phyloP scores from a whole-genome alignment of 2,329 filamentous ascomycete genomes.

The Nemania bipapillata region DNA sequence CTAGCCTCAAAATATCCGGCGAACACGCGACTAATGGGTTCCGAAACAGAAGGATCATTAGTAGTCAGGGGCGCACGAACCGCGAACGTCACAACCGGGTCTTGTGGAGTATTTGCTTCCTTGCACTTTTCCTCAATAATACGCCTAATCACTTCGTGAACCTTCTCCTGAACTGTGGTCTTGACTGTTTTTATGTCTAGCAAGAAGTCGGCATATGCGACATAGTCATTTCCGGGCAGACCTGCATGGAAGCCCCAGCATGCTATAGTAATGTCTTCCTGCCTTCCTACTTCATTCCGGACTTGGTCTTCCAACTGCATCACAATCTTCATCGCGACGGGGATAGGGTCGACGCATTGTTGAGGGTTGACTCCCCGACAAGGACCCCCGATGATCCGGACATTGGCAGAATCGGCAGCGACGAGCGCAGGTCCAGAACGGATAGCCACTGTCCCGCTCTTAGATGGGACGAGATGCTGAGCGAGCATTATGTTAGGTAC shows the following conservation, averaged over 20 bases:
- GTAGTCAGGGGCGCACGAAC: conserved; percentile 9
- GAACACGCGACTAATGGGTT: conserved; percentile 5
- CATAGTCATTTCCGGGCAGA: conserved; percentile 8
- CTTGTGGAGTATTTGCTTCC: conserved; percentile 12
- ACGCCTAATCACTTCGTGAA: not conserved
- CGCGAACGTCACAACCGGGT: conserved; percentile 3
- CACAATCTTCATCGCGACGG: not conserved
- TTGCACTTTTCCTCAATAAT: conserved; percentile 13
- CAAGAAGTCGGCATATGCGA: conserved; percentile 11
- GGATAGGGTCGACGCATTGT: not conserved
- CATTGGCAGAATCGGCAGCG: conserved; percentile 40
- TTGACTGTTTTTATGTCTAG: conserved; percentile 15
- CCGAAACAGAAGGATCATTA: conserved; percentile 12
- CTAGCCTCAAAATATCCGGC: not conserved
- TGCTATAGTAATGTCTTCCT: conserved; percentile 45
- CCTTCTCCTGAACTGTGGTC: conserved; percentile 10
- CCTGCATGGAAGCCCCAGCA: conserved; percentile 18
- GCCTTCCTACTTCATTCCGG: conserved; percentile 15
- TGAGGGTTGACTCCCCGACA: conserved; percentile 6
- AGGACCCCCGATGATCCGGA: conserved; percentile 39
- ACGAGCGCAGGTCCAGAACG: not conserved
- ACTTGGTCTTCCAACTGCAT: not conserved
- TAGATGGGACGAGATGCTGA: conserved; percentile 49
- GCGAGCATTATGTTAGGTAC: conserved; percentile 55
- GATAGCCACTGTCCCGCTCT: conserved; percentile 38